Conservation (phyloP, 2,329 filamentous ascomycete genomes). For the Pseudonectria buxi region DNA sequence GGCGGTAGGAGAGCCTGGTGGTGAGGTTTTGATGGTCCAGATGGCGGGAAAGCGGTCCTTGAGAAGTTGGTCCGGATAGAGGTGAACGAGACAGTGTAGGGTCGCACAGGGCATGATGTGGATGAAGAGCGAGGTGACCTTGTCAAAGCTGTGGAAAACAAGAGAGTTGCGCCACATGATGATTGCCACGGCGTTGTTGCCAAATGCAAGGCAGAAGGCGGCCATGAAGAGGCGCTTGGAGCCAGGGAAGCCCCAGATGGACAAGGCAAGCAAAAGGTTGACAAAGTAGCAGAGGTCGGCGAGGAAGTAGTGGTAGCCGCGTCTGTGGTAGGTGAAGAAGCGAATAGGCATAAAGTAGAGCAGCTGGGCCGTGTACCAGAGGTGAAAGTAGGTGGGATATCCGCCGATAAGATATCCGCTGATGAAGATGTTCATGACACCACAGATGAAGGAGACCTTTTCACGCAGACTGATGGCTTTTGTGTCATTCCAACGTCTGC, state of each 20-base stretch:
- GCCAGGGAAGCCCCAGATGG: constrained; percentile 82
- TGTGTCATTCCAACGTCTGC: constrained; percentile 80
- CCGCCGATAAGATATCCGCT: constrained; percentile 90
- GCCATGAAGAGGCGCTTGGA: constrained; percentile 91
- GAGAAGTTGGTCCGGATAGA: constrained; percentile 61
- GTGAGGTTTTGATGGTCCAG: constrained; percentile 66
- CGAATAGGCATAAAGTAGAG: constrained; percentile 96
- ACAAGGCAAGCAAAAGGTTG: constrained; percentile 76
- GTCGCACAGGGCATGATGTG: constrained; percentile 98
- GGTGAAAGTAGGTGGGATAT: constrained; percentile 76
- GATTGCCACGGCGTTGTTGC: constrained; percentile 96
- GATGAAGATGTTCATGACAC: constrained; percentile 95
- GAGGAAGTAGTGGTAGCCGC: constrained; percentile 94
- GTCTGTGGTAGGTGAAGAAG: constrained; percentile 82
- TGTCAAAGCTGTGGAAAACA: constrained; percentile 97
- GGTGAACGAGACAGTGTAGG: constrained; percentile 85
- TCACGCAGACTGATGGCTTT: constrained; percentile 83
- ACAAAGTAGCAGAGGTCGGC: constrained; percentile 98
- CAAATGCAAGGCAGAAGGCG: constrained; percentile 85
- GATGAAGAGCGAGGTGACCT: constrained; percentile 96
- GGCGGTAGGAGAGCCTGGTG: constrained; percentile 66
- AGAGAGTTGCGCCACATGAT: constrained; percentile 99
- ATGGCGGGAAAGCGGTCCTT: constrained; percentile 73
- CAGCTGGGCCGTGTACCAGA: constrained; percentile 86
- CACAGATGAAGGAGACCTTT: constrained; percentile 93